These are phyloP conservation scores for Trichosporon sp. DNA, from an alignment of 1,284 basidiomycete genomes.

Conservation along the genomic window DNA sequence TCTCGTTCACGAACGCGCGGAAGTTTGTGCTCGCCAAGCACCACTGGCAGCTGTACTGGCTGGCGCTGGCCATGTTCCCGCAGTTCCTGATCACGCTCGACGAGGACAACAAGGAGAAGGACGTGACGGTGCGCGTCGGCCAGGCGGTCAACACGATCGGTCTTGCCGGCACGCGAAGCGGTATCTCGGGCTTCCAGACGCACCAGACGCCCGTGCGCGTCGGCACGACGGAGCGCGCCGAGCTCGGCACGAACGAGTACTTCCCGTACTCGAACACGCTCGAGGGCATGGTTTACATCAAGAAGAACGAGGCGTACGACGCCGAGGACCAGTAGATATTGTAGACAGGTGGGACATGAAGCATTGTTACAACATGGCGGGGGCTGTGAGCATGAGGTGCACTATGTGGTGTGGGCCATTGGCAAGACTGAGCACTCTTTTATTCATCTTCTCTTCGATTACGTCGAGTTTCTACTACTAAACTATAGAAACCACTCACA, in stretches of 20 bases:
- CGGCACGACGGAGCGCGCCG: slow-evolving; percentile 87
- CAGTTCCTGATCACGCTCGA: slow-evolving; percentile 96
- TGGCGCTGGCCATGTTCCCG: slow-evolving; percentile 93
- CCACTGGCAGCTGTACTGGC: slow-evolving; percentile 98
- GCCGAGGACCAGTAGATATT: slow-evolving; percentile 33
- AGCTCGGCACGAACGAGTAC: slow-evolving; percentile 94
- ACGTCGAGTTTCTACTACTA: too few relatives aligned
- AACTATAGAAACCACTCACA: too few relatives aligned
- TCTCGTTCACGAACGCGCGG: slow-evolving; percentile 90
- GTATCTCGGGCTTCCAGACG: slow-evolving; percentile 69
- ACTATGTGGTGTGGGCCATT: too few relatives aligned
- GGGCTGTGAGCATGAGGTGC: neutral
- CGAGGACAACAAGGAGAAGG: slow-evolving; percentile 75
- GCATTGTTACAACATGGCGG: neutral
- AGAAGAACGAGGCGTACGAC: slow-evolving; percentile 55
- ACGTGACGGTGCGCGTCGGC: slow-evolving; percentile 91
- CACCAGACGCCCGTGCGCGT: slow-evolving; percentile 92
- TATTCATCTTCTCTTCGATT: too few relatives aligned
- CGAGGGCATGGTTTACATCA: slow-evolving; percentile 82
- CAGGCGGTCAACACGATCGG: slow-evolving; percentile 57
- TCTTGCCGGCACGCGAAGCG: slow-evolving; percentile 44
- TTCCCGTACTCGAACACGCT: slow-evolving; percentile 83
- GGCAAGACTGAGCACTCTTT: too few relatives aligned
- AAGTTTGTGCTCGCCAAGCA: slow-evolving; percentile 86
- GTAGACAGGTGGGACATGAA: slow-evolving; percentile 7